Base-by-base conservation (phyloP, 352 stramenopile species). In the Phytophthora uliginosa region DNA sequence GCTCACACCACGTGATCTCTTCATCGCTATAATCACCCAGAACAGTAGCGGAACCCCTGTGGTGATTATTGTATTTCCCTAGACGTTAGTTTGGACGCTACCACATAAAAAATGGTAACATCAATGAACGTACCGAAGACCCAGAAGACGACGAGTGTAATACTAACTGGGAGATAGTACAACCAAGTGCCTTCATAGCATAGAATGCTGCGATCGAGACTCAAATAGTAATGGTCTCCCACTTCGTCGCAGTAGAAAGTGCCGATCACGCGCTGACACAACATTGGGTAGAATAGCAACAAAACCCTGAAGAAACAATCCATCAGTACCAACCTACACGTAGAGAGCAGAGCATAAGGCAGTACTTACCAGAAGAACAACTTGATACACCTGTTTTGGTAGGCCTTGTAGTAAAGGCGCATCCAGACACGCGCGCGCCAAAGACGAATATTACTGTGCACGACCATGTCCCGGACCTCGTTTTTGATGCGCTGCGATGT, bases 191-290 rank as follows among this genome's bases (percentile, higher is more conserved):
- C 76, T 26, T 88, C 66, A 55, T 89, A 91, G 60, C 87, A 94
- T 0, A 81, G n/a, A 10, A 77, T 71, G 28, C 83, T 91, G 33
- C 82, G 88, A 66, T 94, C 85, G 5, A 83, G 76, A 13, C 66
- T 89, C 79, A 94, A 83, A 62, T 90, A 93, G 61, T 78, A 88
- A 15, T 82, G 71, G 4, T 65, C 61, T 12, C 85, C 87, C 17
- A 94, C 78, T 62, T 94, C 85, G 34, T 92, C 79, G 61, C 87
- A 94, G 74, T 94, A 93, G 34, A 93, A 94, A n/a, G 83, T 81
- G 1, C 82, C 83, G 31, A 94, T 66, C 53, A 88, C 82, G 6
- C 84, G 86, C 63, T 91, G 82, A 57, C 84, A 90, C n/a, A 94
- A 63, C 57, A 92, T 84, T 2, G 87, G 87, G 53, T 94, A 93